A percentile compares a stretch with the other conserved stretches of the same genome.
Conservation (phyloP, 129 eudicot species). For the Artemisia annua region DNA sequence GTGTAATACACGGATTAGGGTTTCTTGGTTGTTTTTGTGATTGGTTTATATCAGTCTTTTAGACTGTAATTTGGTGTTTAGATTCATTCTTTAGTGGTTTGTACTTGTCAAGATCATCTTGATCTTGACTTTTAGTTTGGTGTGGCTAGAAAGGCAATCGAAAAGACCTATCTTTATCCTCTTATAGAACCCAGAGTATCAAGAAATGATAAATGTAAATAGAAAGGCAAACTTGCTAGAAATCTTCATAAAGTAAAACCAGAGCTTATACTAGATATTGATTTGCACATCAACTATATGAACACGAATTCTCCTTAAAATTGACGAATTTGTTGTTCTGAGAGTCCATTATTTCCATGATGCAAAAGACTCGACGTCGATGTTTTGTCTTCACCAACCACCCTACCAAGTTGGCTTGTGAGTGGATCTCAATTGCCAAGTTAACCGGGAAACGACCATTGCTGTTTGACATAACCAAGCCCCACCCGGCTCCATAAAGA, state of each 20-base stretch:
- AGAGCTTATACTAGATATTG: not conserved
- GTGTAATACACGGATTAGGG: too few species aligned
- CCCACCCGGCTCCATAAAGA: slow-evolving; percentile 68
- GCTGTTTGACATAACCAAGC: slow-evolving; percentile 35
- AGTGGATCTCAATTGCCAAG: slow-evolving; percentile 42
- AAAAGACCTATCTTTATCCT: too few species aligned
- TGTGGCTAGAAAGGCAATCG: too few species aligned
- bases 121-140: too few species aligned
- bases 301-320: slow-evolving; percentile 42
- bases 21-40: too few species aligned
- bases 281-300: slow-evolving; percentile 22
- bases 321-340: slow-evolving; percentile 17
- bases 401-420: slow-evolving; percentile 58
- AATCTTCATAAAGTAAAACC: slow-evolving; percentile 15
- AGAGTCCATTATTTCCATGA: slow-evolving; percentile 1
- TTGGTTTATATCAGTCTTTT: too few species aligned
- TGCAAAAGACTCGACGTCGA: too few species aligned
- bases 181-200: too few species aligned
- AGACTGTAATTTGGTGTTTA: too few species aligned
- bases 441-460: slow-evolving; percentile 47
- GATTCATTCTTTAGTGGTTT: too few species aligned
- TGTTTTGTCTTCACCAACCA: slow-evolving; percentile 26
- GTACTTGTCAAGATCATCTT: too few species aligned
- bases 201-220: slow-evolving; percentile 3
- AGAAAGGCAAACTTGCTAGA: not conserved